Percentiles rank a stretch among this genome's conserved stretches.
Conservation (phyloP, 1,284 basidiomycete species). For the Entoloma clypeatum region DNA sequence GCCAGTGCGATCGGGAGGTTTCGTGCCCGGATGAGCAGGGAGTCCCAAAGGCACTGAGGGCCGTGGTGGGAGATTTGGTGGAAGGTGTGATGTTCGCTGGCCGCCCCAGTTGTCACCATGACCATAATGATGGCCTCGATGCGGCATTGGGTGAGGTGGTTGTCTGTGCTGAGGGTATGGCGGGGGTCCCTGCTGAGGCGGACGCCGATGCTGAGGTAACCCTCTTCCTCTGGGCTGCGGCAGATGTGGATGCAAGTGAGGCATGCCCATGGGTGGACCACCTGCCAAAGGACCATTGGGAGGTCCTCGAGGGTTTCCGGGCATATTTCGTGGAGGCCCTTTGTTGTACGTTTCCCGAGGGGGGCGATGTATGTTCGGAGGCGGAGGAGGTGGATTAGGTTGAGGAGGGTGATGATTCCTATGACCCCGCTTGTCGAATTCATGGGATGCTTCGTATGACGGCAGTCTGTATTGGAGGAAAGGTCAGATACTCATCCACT, state of each 20-base stretch:
- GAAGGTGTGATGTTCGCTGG: slow-evolving; percentile 13
- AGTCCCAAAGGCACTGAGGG: slow-evolving; percentile 24
- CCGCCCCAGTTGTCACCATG: slow-evolving; percentile 12
- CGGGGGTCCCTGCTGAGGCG: neutral
- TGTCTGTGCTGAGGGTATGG: slow-evolving; percentile 7
- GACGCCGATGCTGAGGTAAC: too few relatives aligned
- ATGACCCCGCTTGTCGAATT: slow-evolving; percentile 77
- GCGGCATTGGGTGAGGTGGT: slow-evolving; percentile 12
- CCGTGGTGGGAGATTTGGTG: slow-evolving; percentile 27
- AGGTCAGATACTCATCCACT: slow-evolving; percentile 11
- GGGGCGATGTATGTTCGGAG: slow-evolving; percentile 15
- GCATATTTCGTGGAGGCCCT: slow-evolving; percentile 6
- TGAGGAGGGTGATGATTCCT: slow-evolving; percentile 36
- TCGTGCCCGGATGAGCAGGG: neutral
- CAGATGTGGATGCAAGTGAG: too few relatives aligned
- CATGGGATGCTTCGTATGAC: slow-evolving; percentile 77
- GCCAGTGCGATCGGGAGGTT: too few relatives aligned
- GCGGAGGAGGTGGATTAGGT: slow-evolving; percentile 9
- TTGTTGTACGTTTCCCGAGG: slow-evolving; percentile 10
- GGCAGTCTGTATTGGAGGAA: slow-evolving; percentile 61
- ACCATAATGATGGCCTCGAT: slow-evolving; percentile 1
- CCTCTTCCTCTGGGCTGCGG: too few relatives aligned
- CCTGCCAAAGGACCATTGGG: too few relatives aligned
- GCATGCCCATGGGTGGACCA: too few relatives aligned
- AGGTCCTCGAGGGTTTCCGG: too few relatives aligned